Evolutionary conservation across 2,329 filamentous ascomycete genomes (phyloP).

Genomic region (Chaetomium sp.): DNA sequence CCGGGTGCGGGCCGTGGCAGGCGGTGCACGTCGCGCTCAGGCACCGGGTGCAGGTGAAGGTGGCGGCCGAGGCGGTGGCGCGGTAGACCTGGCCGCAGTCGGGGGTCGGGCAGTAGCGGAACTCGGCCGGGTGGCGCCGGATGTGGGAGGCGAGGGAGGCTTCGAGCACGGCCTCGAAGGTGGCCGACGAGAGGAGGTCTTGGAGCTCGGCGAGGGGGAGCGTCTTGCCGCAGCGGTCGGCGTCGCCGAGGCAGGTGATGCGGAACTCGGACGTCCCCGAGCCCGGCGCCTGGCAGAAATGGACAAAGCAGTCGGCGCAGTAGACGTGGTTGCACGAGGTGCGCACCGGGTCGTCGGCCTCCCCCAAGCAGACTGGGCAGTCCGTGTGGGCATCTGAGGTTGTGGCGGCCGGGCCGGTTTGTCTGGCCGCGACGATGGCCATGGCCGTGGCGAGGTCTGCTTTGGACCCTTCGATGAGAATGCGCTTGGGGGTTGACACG

Average conservation of each 20-base stretch:
- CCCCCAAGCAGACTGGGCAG: constrained; percentile 44
- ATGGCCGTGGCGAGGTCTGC: constrained; percentile 31
- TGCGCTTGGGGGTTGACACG: constrained; percentile 38
- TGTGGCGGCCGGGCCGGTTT: not conserved
- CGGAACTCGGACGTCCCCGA: constrained; percentile 25
- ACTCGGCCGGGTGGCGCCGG: constrained; percentile 36
- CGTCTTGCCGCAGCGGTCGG: constrained; percentile 33
- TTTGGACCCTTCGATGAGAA: constrained; percentile 39
- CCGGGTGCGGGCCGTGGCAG: constrained; percentile 42
- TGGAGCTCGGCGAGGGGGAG: constrained; percentile 38
- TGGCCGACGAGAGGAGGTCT: constrained; percentile 37
- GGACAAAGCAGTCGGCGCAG: constrained; percentile 47
- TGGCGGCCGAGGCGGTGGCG: constrained; percentile 7
- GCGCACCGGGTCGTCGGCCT: constrained; percentile 42
- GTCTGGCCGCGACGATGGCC: constrained; percentile 22
- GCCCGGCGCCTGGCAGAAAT: constrained; percentile 35
- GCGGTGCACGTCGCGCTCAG: constrained; percentile 40
- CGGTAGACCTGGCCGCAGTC: constrained; percentile 50
- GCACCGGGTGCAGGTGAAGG: constrained; percentile 44
- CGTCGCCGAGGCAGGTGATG: constrained; percentile 38
- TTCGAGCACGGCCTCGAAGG: constrained; percentile 45
- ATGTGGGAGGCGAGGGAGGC: constrained; percentile 43
- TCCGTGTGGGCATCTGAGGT: constrained; percentile 17
- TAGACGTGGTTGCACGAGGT: constrained; percentile 47
- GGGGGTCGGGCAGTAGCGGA: constrained; percentile 48